Conservation (phyloP, 2,329 filamentous ascomycete genomes). For the Camptophora hylomeconis region DNA sequence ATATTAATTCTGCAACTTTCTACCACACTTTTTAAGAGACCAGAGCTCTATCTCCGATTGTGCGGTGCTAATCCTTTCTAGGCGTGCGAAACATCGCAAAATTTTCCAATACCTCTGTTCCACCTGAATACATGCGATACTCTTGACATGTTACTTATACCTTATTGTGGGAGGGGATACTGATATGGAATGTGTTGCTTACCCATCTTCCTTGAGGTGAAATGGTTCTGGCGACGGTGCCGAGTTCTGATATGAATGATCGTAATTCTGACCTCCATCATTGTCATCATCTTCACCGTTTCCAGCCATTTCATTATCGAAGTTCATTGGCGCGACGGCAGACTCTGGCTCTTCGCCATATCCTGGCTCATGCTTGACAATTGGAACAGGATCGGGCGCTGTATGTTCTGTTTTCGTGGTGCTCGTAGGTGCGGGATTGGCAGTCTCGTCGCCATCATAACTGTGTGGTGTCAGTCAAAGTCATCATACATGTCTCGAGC, state of each 20-base stretch:
- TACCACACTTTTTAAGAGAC: no score
- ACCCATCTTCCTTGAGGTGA: constrained; percentile 85
- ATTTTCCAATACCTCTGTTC: no score
- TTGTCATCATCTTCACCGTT: constrained; percentile 17
- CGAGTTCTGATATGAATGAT: not conserved
- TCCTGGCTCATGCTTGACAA: constrained; percentile 14
- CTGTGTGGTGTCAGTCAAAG: constrained; percentile 26
- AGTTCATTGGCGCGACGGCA: constrained; percentile 20
- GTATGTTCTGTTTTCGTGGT: constrained; percentile 18
- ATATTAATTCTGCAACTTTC: no score
- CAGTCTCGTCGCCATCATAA: constrained; percentile 54
- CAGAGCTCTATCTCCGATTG: no score
- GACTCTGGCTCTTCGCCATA: constrained; percentile 19
- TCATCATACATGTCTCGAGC: no score
- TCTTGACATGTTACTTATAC: no score
- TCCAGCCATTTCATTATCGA: constrained; percentile 18
- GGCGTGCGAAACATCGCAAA: no score
- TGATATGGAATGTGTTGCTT: constrained; percentile 37
- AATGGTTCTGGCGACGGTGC: constrained; percentile 23
- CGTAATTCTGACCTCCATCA: constrained; percentile 19
- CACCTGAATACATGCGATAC: no score
- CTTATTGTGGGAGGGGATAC: not conserved
- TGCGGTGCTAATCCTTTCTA: no score
- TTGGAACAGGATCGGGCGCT: constrained; percentile 15
- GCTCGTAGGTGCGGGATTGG: constrained; percentile 22